Base-by-base conservation (phyloP, 2,329 filamentous ascomycete species). In the Colletotrichum ledebouriae region DNA sequence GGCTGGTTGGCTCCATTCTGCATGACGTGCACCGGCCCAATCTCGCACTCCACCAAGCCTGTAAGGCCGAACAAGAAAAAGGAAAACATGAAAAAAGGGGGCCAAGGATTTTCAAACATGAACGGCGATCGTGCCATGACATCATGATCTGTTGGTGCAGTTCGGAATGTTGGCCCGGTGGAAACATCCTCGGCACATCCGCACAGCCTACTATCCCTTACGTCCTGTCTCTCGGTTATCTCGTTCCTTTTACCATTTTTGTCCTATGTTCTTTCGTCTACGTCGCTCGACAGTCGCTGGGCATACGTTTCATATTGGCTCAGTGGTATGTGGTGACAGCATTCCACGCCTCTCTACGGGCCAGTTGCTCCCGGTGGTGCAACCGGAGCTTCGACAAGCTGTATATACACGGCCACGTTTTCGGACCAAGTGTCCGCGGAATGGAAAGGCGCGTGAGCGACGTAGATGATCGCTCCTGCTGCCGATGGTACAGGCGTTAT, bases 401-500 rank as follows among this genome's bases (percentile, higher is more conserved):
- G 57, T 69, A 69, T 33, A 69, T 69, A 67, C 25, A 65, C 46
- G 56, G 60, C 55, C 60, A 68, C 47, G 65, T 65, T 65, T 65
- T 59, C 33, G 67, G 63, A 69, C 63, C 37, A 29, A 63, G 25
- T 15, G 50, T 57, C 63, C 44, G 41, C 20, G 52, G 50, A 53
- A 42, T 49, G 59, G 50, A 65, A 68, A 11, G 55, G 39, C 13
- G 29, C 34, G 44, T 20, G 57, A 12, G 44, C 46, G 50, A 57
- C 50, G 44, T 50, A 5, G 37, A 49, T 56, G 59, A 39, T 55
- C 61, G 56, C 15, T 44, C 44, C 41, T 22, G 63, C 22, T 29
- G 17, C 37, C 22, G 33, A 67, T 22, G 44, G 62, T 53, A 62
- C 57, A 67, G 63, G 62, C 50, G 67, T 63, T 61, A 52, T 58